Percentiles rank a stretch among this genome's conserved stretches.
Conservation (phyloP, 495 filamentous ascomycete species). For the Neurospora cerealis region DNA sequence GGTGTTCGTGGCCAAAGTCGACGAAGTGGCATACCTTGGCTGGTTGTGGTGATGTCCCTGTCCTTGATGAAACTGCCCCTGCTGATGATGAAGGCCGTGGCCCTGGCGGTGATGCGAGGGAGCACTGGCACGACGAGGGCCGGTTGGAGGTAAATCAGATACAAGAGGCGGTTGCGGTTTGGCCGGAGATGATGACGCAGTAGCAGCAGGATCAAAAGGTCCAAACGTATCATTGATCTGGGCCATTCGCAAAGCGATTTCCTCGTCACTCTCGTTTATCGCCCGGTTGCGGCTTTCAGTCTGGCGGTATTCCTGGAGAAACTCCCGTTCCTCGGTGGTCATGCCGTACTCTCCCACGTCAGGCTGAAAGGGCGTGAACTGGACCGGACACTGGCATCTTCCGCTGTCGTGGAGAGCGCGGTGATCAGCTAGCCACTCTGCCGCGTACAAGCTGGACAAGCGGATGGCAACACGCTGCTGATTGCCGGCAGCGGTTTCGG, state of each 20-base stretch:
- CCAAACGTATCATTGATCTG: constrained; percentile 11
- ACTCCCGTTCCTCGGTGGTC: neutral
- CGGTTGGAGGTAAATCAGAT: neutral
- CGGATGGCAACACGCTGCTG: constrained; percentile 18
- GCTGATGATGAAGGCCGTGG: neutral
- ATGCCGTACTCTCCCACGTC: constrained; percentile 8
- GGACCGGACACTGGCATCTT: constrained; percentile 20
- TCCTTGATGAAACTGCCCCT: neutral
- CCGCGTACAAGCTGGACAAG: constrained; percentile 24
- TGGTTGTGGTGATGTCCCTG: neutral
- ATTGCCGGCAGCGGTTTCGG: constrained; percentile 10
- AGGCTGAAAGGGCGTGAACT: constrained; percentile 19
- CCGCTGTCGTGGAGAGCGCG: constrained; percentile 21
- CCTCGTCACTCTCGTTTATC: neutral
- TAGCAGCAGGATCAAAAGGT: constrained; percentile 1
- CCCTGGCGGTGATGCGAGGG: neutral
- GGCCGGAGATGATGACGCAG: neutral
- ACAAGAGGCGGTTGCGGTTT: neutral
- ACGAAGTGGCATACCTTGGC: neutral
- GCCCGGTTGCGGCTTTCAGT: neutral
- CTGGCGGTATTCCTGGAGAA: constrained; percentile 7
- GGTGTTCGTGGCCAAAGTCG: neutral
- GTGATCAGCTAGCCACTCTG: constrained; percentile 34
- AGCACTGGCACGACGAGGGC: constrained; percentile 2
- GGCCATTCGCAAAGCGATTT: constrained; percentile 2